These are phyloP conservation scores for Coelastrella sp. DNA, from an alignment of 139 green algal species.

Conservation along the genomic window DNA sequence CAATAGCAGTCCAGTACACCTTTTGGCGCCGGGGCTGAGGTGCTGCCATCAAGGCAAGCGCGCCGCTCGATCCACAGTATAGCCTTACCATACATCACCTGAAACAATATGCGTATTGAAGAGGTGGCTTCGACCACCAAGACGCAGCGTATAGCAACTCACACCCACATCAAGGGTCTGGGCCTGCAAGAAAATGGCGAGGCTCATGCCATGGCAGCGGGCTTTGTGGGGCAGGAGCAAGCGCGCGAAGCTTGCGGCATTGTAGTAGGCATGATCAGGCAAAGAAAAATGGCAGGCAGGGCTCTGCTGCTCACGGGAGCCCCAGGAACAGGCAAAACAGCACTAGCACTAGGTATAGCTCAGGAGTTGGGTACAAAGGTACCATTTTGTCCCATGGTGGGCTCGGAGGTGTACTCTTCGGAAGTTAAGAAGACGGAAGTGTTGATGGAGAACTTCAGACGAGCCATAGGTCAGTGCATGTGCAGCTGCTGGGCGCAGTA, in stretches of 20 bases:
- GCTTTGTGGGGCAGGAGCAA: slow-evolving; percentile 96
- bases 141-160: slow-evolving; percentile 94
- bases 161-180: slow-evolving; percentile 99
- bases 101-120: slow-evolving; percentile 84
- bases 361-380: slow-evolving; percentile 95
- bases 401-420: slow-evolving; percentile 96
- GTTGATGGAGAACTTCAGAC: slow-evolving; percentile 99
- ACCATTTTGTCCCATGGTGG: slow-evolving; percentile 99
- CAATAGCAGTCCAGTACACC: not conserved
- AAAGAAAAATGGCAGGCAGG: slow-evolving; percentile 98
- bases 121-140: slow-evolving; percentile 95
- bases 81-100: not conserved
- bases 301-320: slow-evolving; percentile 96
- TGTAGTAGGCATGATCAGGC: slow-evolving; percentile 98
- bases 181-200: slow-evolving; percentile 90
- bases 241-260: slow-evolving; percentile 95
- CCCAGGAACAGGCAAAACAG: slow-evolving; percentile 98
- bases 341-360: slow-evolving; percentile 96
- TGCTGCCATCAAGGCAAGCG: not conserved
- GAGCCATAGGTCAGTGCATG: slow-evolving; percentile 90
- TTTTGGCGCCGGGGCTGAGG: not conserved
- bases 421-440: slow-evolving; percentile 99
- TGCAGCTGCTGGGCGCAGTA: not conserved
- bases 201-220: slow-evolving; percentile 80
- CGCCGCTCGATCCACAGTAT: not conserved